Evolutionary conservation across 2,329 filamentous ascomycete genomes (phyloP), one percentile per base, ranked within the genome.

Genomic region (Microdochium bolleyi): DNA sequence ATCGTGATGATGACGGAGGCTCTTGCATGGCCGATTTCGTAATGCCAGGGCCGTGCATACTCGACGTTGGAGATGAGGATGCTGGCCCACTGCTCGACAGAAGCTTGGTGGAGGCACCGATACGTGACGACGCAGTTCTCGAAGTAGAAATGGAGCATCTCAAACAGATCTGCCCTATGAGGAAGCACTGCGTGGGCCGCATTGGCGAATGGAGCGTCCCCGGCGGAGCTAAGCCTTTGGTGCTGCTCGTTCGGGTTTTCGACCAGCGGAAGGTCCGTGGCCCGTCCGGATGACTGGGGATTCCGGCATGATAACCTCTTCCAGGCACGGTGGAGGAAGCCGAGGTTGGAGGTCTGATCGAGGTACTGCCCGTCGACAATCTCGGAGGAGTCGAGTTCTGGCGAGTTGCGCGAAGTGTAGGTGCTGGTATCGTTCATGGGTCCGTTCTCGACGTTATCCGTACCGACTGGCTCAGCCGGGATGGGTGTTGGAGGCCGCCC

Each of bases 81-180:
- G 24, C 71, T 63, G 10, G 76, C 60, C 76, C 78, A 82, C 3
- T 58, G 53, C 49, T 76, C 70, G 8, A 80, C 74, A 14, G 71
- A 75, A 0, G 74, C 74, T 3, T 76, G 69, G 60, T 83, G 77
- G 24, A 84, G 62, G 54, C 81, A 80, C 3, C 80, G 73, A 58
- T 83, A 81, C 0, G 80, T 83, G 3, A 80, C 78, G 27, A 80
- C 75, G 19, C 78, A 80, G 56, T 76, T 77, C 48, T 83, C 79
- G 58, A 83, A 83, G 57, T 83, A 84, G 22, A 78, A 70, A 3
- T 58, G 53, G 41, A 68, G 52, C 14, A 67, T 57, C 1, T 60
- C 54, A 2, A 25, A 9, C 44, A 53, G 25, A 16, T 24, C 30
- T 11, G n/a, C 2, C 46, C 37, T 49, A 10, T 48, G 49, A 19